Percentiles rank a stretch among this genome's conserved stretches.
Evolutionary conservation across 768 basidiomycete genomes (phyloP).

Genomic region (Termitomyces sp.): DNA sequence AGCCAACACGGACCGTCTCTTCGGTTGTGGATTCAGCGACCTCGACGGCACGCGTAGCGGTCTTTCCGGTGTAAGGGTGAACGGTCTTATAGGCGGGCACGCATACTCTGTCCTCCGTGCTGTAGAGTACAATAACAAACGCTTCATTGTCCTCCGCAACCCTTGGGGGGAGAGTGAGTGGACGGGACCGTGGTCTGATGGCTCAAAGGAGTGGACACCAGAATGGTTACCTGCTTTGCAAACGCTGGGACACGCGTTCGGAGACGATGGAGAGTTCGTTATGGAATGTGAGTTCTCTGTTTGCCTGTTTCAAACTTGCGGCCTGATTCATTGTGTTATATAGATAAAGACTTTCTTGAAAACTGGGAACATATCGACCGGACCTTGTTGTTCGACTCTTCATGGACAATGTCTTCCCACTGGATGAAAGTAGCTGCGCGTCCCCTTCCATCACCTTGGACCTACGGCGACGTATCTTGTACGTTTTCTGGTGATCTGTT

Average conservation of each 20-base stretch:
- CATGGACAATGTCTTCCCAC: slow-evolving; percentile 37
- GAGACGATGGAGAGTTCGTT: slow-evolving; percentile 50
- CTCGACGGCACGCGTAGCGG: slow-evolving; percentile 27
- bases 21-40: slow-evolving; percentile 40
- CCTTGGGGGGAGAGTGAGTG: slow-evolving; percentile 52
- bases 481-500: background rate
- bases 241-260: slow-evolving; percentile 43
- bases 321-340: background rate
- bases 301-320: background rate
- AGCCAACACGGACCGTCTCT: slow-evolving; percentile 47
- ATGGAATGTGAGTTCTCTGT: slow-evolving; percentile 43
- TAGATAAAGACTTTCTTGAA: slow-evolving; percentile 35
- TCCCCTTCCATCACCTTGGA: slow-evolving; percentile 28
- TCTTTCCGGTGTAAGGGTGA: slow-evolving; percentile 21
- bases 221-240: slow-evolving; percentile 46
- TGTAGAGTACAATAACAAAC: slow-evolving; percentile 42
- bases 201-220: slow-evolving; percentile 52
- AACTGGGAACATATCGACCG: slow-evolving; percentile 38
- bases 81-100: slow-evolving; percentile 38
- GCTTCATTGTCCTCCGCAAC: slow-evolving; percentile 51
- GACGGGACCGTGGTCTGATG: slow-evolving; percentile 53
- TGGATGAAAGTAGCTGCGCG: slow-evolving; percentile 34
- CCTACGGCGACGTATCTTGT: slow-evolving; percentile 42
- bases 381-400: slow-evolving; percentile 34
- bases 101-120: slow-evolving; percentile 52